Evolutionary conservation across 1,284 basidiomycete genomes (phyloP), one percentile per base, ranked within the genome.

Genomic region (Tilletia caries): DNA sequence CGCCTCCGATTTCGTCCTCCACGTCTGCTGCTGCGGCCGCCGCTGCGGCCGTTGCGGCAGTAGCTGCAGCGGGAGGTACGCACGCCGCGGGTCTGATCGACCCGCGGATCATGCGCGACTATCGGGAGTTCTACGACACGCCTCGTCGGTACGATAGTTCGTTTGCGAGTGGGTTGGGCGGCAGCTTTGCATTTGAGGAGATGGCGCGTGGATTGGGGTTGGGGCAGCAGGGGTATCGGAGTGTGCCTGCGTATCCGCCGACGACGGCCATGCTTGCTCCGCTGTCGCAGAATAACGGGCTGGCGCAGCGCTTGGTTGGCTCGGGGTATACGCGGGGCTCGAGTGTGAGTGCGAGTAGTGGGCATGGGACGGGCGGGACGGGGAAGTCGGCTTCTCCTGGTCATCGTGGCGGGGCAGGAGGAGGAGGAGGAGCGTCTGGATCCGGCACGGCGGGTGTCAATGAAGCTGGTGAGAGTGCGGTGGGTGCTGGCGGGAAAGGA

Each of bases 151-250:
- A 73, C 69, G 73, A 78, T 20, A 65, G 50, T 5, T 62, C 68
- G 34, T 73, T 66, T 34, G 70, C 73, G 46, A 73, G 76, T 33
- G 76, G 74, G 0, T 71, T 73, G 13, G 79, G 76, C 41, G 79
- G 80, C 46, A 79, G 77, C 60, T 80, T 81, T 60, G 79, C 79
- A 0, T 81, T 80, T 52, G 79, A 81, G 64, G 78, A 79, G 66
- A 81, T 81, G 79, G 79, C 79, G n/a, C 72, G 78, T 12, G 75
- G 77, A 1, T 68, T 81, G 6, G 74, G 74, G 3, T 48, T 66
- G 41, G 73, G 34, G 29, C 77, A 78, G 65, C 74, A 76, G 25
- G 68, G 69, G 20, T 62, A 68, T 37, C 44, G 71, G 15, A 64
- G 23, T 32, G 37, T 50, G 27, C 62, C 80, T 6, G 75, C 77